Percentiles rank a stretch among this genome's conserved stretches.
These are phyloP conservation scores for Chalara sp. DNA, from an alignment of 2,329 filamentous ascomycete genomes.

Conservation along the genomic window DNA sequence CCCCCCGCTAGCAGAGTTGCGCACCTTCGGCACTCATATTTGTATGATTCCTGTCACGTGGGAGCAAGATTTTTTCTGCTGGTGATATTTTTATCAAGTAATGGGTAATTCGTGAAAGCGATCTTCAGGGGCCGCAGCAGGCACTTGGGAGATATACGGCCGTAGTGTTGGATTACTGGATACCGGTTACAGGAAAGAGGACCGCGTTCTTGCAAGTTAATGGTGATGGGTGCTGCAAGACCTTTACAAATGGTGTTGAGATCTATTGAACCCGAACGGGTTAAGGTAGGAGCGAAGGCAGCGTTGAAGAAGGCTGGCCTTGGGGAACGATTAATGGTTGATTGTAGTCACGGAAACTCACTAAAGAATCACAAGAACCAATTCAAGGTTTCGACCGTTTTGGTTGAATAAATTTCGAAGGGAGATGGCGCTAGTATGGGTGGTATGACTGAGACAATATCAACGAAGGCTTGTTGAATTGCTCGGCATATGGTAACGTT, in stretches of 20 bases:
- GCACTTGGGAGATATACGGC: background rate
- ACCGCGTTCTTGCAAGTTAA: slow-evolving; percentile 1
- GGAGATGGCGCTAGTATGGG: slow-evolving; percentile 86
- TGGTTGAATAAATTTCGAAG: slow-evolving; percentile 77
- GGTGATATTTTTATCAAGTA: background rate
- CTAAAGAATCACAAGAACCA: slow-evolving; percentile 97
- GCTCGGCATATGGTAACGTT: too few species aligned
- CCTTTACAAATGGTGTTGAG: background rate
- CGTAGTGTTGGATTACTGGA: background rate
- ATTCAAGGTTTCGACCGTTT: slow-evolving; percentile 76
- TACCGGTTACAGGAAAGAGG: background rate
- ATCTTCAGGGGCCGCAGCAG: background rate
- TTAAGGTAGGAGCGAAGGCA: slow-evolving; percentile 52
- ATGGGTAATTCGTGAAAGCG: background rate
- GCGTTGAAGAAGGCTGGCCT: slow-evolving; percentile 70
- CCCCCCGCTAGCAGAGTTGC: too few species aligned
- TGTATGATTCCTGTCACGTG: background rate
- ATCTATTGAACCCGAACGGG: too few species aligned
- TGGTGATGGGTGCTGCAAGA: background rate
- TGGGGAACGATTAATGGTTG: slow-evolving; percentile 80
- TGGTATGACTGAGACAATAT: slow-evolving; percentile 99
- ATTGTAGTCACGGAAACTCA: slow-evolving; percentile 96
- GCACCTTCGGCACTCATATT: background rate
- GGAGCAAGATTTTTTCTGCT: background rate
- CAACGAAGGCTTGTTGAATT: slow-evolving; percentile 57